Base-by-base conservation (phyloP, 2,329 filamentous ascomycete species). In the Fusarium agapanthi region DNA sequence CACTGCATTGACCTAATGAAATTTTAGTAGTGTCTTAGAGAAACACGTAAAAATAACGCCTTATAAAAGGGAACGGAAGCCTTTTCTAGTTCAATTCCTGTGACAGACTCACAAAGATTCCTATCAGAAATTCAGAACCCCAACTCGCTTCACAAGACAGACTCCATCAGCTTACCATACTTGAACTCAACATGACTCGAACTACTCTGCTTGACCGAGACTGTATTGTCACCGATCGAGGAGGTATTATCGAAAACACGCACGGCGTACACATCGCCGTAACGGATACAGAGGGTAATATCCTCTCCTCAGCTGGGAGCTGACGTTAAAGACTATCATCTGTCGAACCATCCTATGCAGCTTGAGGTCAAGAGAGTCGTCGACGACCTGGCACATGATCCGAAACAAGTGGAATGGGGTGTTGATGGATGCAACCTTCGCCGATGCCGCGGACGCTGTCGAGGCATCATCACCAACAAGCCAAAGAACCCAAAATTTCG, bases 211-310 rank as follows among this genome's bases (percentile, higher is more conserved):
- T 70, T 18, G 65, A 75, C 30, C 61, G 56, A 59, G 66, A 83
- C 67, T 80, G 74, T 13, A 75, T 85, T 13, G 53, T 82, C 51
- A 82, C 80, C 10, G 78, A 83, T 47, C 76, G 84, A 43, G 80
- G 80, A n/a, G 81, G 78, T 35, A 78, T 83, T 43, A 45, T 84
- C 12, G 85, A 86, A 73, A 86, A 85, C 69, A 78, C 79, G 3
- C 85, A 87, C 66, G 63, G 69, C 7, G 79, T 87, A 26, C 84
- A 86, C 67, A 81, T 81, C 22, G 82, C 84, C 12, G 71, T 86
- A 6, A 79, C 81, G 18, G 82, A 86, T 48, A 63, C 76, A 4
- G 74, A 72, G 0, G 83, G 84, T 14, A 77, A 76, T 4, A 75
- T 86, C 5, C 77, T 86, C 26, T 83, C 76, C 64, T 64, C 77